Evolutionary conservation across 129 eudicot genomes (phyloP), one percentile per base, ranked within the genome.

Genomic region (Pseudognaphalium luteoalbum): DNA sequence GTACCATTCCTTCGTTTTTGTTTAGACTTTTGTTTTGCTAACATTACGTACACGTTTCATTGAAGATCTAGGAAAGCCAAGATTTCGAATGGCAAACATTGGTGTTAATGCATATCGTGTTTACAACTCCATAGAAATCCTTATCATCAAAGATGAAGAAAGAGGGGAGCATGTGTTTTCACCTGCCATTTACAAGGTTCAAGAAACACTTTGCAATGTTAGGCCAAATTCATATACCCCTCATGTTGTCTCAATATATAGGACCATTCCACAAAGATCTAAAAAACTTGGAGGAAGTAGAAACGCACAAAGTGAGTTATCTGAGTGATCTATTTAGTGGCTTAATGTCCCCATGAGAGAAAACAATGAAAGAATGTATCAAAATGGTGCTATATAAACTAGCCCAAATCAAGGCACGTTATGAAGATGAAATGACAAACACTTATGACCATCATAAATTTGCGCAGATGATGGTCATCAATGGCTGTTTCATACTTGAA

Each of bases 381-480:
- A 7, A 63, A 11, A n/a, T 33, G 60, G 73, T 80, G 69, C 3
- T 11, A 6, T 4, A 9, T 57, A 4, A 11, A 8, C 9, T 80
- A 54, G 39, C 6, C 47, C 7, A 16, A 51, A 58, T 66, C 25
- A 72, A 2, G 67, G 51, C 32, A 17, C 37, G 69, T 54, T 79
- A 72, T 54, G 44, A n/a, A 6, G 68, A 30, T 33, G 20, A 14
- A 14, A 51, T 3, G 4, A 9, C 1, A 20, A 19, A 20, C 12
- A 20, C 15, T 10, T 11, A 16, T 8, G 74, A 79, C 2, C 33
- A 5, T 2, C 65, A 59, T 59, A 37, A 63, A 22, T 64, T 72
- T 29, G 47, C 83, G 9, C 7, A 67, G 32, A 80, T 66, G 79
- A 73, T 80, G 79, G 76, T 80, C n/a, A 33, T 57, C n/a, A 80